Evolutionary conservation across 768 basidiomycete genomes (phyloP).

Genomic region (Boletus edulis): DNA sequence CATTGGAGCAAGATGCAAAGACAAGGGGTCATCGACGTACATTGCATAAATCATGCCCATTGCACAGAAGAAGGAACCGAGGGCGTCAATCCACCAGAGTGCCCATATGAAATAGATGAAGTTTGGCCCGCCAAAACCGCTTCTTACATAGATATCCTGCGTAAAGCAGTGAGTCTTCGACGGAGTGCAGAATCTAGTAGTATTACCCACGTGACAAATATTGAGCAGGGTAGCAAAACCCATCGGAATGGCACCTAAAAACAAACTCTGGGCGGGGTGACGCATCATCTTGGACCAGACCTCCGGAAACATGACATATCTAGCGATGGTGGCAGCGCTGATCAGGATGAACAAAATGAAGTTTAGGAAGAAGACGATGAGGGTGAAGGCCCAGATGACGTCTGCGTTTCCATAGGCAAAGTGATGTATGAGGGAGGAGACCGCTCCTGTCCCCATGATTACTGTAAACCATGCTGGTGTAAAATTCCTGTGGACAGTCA

Average conservation of each 20-base stretch:
- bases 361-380: conserved; percentile 41
- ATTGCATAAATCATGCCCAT: conserved; percentile 51
- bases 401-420: conserved; percentile 42
- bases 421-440: conserved; percentile 38
- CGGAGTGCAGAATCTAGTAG: not conserved
- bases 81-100: conserved; percentile 50
- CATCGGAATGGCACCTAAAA: conserved; percentile 45
- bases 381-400: conserved; percentile 33
- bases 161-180: not conserved
- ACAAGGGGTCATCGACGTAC: conserved; percentile 22
- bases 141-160: conserved; percentile 34
- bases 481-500: conserved; percentile 35
- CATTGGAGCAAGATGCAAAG: not conserved
- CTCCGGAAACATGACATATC: conserved; percentile 41
- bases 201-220: conserved; percentile 33
- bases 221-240: conserved; percentile 45
- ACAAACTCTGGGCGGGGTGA: conserved; percentile 46
- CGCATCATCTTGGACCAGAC: conserved; percentile 45
- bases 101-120: conserved; percentile 45
- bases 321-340: conserved; percentile 32
- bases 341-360: conserved; percentile 38
- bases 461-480: conserved; percentile 49
- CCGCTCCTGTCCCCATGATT: conserved; percentile 46
- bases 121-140: conserved; percentile 34
- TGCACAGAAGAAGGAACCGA: conserved; percentile 40